Evolutionary conservation across 805 yeast species (phyloP).

Genomic region (Wickerhamomyces bisporus): DNA sequence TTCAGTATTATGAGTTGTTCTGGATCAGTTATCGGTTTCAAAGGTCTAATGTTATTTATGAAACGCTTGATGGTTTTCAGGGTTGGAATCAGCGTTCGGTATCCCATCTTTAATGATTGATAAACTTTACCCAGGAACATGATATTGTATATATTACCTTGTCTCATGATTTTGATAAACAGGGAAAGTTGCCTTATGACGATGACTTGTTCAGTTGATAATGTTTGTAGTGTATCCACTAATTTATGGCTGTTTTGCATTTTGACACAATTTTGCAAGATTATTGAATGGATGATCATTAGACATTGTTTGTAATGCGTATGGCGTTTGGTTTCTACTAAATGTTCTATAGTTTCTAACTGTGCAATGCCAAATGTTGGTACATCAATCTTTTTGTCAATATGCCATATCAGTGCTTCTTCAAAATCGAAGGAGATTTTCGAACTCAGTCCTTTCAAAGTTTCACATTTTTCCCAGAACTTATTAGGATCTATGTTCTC

Average conservation of each 20-base stretch:
- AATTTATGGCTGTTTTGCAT: slow-evolving; percentile 4
- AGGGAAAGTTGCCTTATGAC: slow-evolving; percentile 8
- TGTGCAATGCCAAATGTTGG: not conserved
- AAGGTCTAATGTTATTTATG: not conserved
- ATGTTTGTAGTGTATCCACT: slow-evolving; percentile 8
- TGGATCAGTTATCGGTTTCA: not conserved
- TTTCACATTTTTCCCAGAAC: not conserved
- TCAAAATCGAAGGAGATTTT: not conserved
- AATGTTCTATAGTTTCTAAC: not conserved
- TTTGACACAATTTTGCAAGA: slow-evolving; percentile 5
- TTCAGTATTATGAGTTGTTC: slow-evolving; percentile 2
- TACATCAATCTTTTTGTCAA: not conserved
- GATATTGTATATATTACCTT: not conserved
- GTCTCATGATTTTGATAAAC: slow-evolving; percentile 5
- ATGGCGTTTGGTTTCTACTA: not conserved
- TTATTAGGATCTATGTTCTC: not conserved
- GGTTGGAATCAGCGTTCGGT: slow-evolving; percentile 13
- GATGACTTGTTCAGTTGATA: slow-evolving; percentile 6
- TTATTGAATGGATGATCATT: slow-evolving; percentile 1
- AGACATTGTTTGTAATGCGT: slow-evolving; percentile 4
- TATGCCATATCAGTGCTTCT: not conserved
- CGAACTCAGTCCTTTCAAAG: not conserved
- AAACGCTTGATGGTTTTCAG: slow-evolving; percentile 10
- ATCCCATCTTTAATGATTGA: slow-evolving; percentile 6
- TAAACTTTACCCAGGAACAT: slow-evolving; percentile 5